Evolutionary conservation across 495 filamentous ascomycete species (phyloP).

Genomic region (Aspergillus kassunensis): DNA sequence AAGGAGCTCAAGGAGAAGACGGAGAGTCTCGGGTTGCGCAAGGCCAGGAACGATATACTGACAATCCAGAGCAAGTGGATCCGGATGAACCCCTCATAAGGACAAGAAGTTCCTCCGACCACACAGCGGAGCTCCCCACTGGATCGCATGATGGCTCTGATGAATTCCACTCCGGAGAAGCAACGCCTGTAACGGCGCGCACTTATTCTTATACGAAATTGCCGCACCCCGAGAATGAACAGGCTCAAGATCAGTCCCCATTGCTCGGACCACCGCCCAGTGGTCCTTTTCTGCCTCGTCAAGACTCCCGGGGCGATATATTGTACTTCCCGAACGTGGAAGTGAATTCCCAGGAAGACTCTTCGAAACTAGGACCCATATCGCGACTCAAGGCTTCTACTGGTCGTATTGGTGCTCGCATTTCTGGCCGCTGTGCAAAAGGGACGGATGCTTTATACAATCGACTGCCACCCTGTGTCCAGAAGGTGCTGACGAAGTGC

Average conservation of each 20-base stretch:
- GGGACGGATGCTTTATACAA: slow-evolving; percentile 29
- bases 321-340: slow-evolving; percentile 45
- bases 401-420: slow-evolving; percentile 15
- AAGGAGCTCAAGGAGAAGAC: slow-evolving; percentile 57
- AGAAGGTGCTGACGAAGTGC: slow-evolving; percentile 47
- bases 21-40: slow-evolving; percentile 54
- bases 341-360: slow-evolving; percentile 18
- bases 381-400: slow-evolving; percentile 24
- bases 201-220: slow-evolving; percentile 36
- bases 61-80: slow-evolving; percentile 49
- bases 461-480: slow-evolving; percentile 55
- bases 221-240: slow-evolving; percentile 20
- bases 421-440: slow-evolving; percentile 21
- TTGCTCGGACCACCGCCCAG: slow-evolving; percentile 31
- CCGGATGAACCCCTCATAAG: slow-evolving; percentile 42
- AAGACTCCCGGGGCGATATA: slow-evolving; percentile 36
- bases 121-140: slow-evolving; percentile 17
- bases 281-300: slow-evolving; percentile 40
- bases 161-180: slow-evolving; percentile 38
- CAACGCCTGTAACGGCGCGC: slow-evolving; percentile 37
- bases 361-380: slow-evolving; percentile 19
- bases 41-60: slow-evolving; percentile 60
- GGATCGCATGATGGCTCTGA: slow-evolving; percentile 14
- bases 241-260: slow-evolving; percentile 23
- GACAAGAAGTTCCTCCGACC: slow-evolving; percentile 24